phyloP scores from a whole-genome alignment of 2,329 filamentous ascomycete genomes.

The Coniochaeta sp. region DNA sequence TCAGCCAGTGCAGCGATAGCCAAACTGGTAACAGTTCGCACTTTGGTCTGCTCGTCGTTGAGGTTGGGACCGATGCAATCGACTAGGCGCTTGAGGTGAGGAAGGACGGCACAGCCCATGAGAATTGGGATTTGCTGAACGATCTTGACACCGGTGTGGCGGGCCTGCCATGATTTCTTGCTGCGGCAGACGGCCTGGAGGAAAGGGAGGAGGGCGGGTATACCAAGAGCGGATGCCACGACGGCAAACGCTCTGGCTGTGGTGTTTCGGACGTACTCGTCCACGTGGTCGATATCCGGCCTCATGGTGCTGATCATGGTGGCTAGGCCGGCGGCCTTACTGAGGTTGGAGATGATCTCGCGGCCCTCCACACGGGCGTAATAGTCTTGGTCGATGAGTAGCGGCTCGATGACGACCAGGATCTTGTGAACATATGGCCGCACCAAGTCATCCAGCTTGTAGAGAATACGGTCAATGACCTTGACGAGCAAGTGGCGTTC shows the following conservation, averaged over 20 bases:
- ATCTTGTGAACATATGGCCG: conserved; percentile 98
- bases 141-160: conserved; percentile 98
- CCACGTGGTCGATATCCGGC: conserved; percentile 95
- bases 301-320: conserved; percentile 99
- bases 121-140: conserved; percentile 97
- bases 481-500: conserved; percentile 97
- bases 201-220: conserved; percentile 91
- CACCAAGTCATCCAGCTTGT: conserved; percentile 96
- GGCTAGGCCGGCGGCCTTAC: conserved; percentile 91
- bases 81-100: conserved; percentile 90
- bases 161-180: conserved; percentile 98
- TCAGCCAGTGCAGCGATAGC: conserved; percentile 93
- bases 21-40: conserved; percentile 89
- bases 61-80: conserved; percentile 95
- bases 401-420: conserved; percentile 94
- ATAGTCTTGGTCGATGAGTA: conserved; percentile 98
- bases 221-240: conserved; percentile 91
- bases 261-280: conserved; percentile 97
- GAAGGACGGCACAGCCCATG: conserved; percentile 95
- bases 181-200: conserved; percentile 91
- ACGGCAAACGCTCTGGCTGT: conserved; percentile 96
- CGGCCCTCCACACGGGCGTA: conserved; percentile 97
- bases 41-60: conserved; percentile 96
- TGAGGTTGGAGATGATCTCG: conserved; percentile 97
- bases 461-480: conserved; percentile 96